These are phyloP conservation scores for Scleroderma bovista DNA, from an alignment of 768 basidiomycete genomes.

Conservation along the genomic window DNA sequence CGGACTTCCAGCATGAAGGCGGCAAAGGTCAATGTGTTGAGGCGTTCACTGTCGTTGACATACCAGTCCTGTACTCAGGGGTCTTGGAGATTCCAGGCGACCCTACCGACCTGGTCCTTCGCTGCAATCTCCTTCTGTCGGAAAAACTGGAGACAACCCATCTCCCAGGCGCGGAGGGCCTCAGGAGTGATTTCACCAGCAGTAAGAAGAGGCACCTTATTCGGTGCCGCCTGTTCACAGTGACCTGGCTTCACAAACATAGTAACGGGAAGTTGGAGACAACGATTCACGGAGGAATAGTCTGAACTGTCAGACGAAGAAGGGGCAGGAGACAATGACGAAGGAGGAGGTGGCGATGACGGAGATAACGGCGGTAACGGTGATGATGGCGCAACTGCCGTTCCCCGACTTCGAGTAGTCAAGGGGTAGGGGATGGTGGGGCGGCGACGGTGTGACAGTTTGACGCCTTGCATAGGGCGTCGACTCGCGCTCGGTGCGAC, in stretches of 20 bases:
- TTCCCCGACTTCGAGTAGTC: not conserved
- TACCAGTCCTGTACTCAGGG: conserved; percentile 4
- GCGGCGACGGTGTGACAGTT: not conserved
- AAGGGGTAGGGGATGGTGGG: not conserved
- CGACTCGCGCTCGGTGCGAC: not conserved
- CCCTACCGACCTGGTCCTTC: not conserved
- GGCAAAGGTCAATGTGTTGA: not conserved
- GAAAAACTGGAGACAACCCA: conserved; percentile 1
- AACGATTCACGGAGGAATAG: not conserved
- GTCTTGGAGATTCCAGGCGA: conserved; percentile 6
- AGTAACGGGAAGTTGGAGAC: not conserved
- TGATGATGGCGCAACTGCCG: not conserved
- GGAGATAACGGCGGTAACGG: not conserved
- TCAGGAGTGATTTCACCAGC: conserved; percentile 2
- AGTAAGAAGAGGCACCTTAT: conserved; percentile 2
- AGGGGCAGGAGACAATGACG: not conserved
- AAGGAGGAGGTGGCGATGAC: not conserved
- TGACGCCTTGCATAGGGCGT: too few relatives aligned
- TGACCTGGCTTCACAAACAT: not conserved
- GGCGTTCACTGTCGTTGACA: not conserved
- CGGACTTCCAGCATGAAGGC: conserved; percentile 3
- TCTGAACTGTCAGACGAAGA: not conserved
- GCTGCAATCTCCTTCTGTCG: not conserved
- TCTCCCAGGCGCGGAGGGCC: not conserved
- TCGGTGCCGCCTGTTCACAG: not conserved